Percentiles rank a stretch among this genome's conserved stretches.
Conservation (phyloP, 805 yeast species). For the Wickerhamiella qilinensis region DNA sequence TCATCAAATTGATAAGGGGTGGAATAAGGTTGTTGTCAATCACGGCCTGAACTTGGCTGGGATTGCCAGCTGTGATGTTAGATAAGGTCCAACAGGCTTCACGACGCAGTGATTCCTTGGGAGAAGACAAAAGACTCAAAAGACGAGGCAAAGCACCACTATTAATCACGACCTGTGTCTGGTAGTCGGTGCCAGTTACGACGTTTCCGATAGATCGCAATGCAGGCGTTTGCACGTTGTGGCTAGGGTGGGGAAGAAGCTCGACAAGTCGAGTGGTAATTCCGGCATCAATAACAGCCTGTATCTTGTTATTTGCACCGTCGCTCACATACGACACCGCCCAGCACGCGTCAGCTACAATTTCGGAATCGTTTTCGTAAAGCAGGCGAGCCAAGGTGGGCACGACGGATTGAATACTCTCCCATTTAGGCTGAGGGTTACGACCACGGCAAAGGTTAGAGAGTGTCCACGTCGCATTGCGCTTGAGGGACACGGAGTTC, state of each 20-base stretch:
- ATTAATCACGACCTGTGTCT: constrained; percentile 89
- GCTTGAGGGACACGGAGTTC: constrained; percentile 63
- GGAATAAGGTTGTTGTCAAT: constrained; percentile 90
- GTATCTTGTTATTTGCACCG: constrained; percentile 84
- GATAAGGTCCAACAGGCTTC: constrained; percentile 99
- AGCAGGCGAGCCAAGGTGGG: constrained; percentile 86
- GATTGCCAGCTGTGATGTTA: constrained; percentile 93
- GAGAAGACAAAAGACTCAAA: constrained; percentile 59
- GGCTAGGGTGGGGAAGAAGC: constrained; percentile 66
- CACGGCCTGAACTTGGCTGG: constrained; percentile 92
- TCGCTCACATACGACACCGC: constrained; percentile 90
- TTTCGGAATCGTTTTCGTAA: constrained; percentile 81
- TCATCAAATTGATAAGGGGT: constrained; percentile 63
- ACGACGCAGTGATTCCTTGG: constrained; percentile 84
- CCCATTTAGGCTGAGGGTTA: constrained; percentile 94
- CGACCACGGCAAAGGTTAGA: constrained; percentile 94
- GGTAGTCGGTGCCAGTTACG: constrained; percentile 91
- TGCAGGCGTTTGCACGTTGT: constrained; percentile 90
- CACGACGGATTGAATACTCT: constrained; percentile 64
- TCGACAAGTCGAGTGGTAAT: constrained; percentile 91
- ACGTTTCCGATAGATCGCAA: constrained; percentile 94
- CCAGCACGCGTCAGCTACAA: constrained; percentile 96
- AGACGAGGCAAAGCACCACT: constrained; percentile 82
- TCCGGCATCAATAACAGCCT: constrained; percentile 91
- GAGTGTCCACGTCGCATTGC: constrained; percentile 97